phyloP scores from a whole-genome alignment of 2,329 filamentous ascomycete genomes.

The Xylariales sp. region DNA sequence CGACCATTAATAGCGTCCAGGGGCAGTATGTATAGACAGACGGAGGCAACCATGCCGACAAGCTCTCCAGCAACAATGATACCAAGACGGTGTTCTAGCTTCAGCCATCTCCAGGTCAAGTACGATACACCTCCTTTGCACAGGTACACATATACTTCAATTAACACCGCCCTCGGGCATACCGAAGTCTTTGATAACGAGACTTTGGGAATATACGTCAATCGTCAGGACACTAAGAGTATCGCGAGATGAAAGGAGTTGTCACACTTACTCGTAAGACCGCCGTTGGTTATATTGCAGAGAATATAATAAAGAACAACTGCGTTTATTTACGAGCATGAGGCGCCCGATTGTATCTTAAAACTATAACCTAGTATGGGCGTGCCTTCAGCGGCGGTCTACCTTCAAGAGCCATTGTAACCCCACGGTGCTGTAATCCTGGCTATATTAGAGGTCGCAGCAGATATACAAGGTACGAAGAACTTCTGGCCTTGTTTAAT shows the following conservation, averaged over 20 bases:
- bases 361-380: too few species aligned
- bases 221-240: neutral
- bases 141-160: conserved; percentile 7
- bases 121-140: conserved; percentile 11
- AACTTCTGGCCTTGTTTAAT: too few species aligned
- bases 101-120: conserved; percentile 8
- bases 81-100: conserved; percentile 8
- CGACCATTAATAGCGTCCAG: conserved; percentile 1
- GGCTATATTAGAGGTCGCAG: too few species aligned
- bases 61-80: conserved; percentile 11
- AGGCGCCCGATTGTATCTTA: too few species aligned
- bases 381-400: too few species aligned
- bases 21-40: conserved; percentile 10
- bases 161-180: conserved; percentile 11
- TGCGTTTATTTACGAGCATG: too few species aligned
- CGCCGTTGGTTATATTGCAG: conserved; percentile 50
- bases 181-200: conserved; percentile 10
- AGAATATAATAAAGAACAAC: too few species aligned
- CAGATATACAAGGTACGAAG: too few species aligned
- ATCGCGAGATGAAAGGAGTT: neutral
- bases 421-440: too few species aligned
- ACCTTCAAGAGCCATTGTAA: too few species aligned
- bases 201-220: conserved; percentile 6
- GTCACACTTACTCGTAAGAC: conserved; percentile 1
- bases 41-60: conserved; percentile 11